Percentiles rank a stretch among this genome's conserved stretches.
Conservation (phyloP, 805 yeast genomes). For the Wickerhamiella qilinensis region DNA sequence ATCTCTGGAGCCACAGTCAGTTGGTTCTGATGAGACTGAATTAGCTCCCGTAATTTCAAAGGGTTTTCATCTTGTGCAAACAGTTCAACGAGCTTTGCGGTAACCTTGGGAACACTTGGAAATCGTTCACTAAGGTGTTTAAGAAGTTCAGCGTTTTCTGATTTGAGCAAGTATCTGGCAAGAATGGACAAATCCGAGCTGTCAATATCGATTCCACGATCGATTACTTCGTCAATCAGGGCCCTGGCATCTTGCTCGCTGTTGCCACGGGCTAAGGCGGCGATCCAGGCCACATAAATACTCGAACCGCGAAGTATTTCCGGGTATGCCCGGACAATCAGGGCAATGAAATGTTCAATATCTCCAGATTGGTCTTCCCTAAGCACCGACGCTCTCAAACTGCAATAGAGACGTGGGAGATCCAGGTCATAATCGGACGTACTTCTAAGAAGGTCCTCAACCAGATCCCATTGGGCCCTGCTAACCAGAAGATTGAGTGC, state of each 20-base stretch:
- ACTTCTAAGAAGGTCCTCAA: background rate
- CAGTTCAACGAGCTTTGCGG: too few relatives aligned
- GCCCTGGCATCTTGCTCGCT: slow-evolving; percentile 4
- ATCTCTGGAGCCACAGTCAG: slow-evolving; percentile 3
- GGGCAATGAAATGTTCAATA: slow-evolving; percentile 2
- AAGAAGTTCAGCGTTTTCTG: too few relatives aligned
- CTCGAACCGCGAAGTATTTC: slow-evolving; percentile 1
- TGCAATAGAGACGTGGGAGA: background rate
- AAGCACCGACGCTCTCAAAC: background rate
- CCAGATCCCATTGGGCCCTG: background rate
- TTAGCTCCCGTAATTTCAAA: too few relatives aligned
- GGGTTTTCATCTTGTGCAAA: too few relatives aligned
- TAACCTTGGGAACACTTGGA: too few relatives aligned
- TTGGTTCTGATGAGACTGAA: too few relatives aligned
- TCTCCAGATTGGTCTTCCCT: background rate
- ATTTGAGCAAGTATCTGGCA: background rate
- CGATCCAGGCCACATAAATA: slow-evolving; percentile 3
- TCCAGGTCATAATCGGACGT: background rate
- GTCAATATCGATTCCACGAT: background rate
- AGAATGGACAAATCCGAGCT: background rate
- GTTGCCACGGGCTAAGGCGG: slow-evolving; percentile 3
- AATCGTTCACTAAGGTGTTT: too few relatives aligned
- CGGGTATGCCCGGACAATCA: slow-evolving; percentile 4
- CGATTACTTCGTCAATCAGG: slow-evolving; percentile 4
- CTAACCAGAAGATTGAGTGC: background rate